Percentiles rank a stretch among this genome's conserved stretches.
phyloP scores from a whole-genome alignment of 2,329 filamentous ascomycete species.

The Chrysoporthe puriensis region DNA sequence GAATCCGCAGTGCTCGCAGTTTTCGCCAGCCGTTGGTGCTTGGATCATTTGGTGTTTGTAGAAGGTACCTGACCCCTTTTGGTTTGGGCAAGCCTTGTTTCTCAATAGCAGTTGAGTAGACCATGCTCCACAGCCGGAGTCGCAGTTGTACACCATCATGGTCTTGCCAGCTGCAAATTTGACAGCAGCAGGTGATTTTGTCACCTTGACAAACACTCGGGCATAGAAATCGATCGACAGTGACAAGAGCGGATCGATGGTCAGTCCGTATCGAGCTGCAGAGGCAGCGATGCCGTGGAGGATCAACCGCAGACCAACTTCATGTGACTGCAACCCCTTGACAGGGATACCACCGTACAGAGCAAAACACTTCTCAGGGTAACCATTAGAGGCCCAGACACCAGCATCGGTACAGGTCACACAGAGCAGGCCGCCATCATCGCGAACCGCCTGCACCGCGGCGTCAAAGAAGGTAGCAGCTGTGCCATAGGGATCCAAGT shows the following conservation, averaged over 20 bases:
- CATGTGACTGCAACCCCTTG: conserved; percentile 85
- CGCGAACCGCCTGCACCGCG: conserved; percentile 79
- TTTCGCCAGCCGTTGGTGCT: conserved; percentile 66
- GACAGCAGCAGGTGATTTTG: conserved; percentile 79
- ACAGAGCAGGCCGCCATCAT: conserved; percentile 87
- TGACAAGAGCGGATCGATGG: conserved; percentile 88
- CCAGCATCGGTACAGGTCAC: conserved; percentile 96
- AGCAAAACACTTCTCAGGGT: conserved; percentile 90
- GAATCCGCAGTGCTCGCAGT: conserved; percentile 82
- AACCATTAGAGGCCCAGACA: conserved; percentile 92
- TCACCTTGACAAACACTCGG: conserved; percentile 83
- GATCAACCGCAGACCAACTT: conserved; percentile 85
- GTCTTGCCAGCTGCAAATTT: conserved; percentile 90
- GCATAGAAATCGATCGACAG: conserved; percentile 96
- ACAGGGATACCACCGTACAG: conserved; percentile 90
- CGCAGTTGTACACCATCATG: conserved; percentile 92
- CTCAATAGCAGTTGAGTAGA: conserved; percentile 77
- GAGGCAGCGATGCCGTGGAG: conserved; percentile 79
- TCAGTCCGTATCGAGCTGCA: conserved; percentile 82
- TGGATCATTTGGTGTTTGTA: conserved; percentile 80
- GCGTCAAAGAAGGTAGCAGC: conserved; percentile 91
- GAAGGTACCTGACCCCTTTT: conserved; percentile 69
- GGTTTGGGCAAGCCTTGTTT: conserved; percentile 68
- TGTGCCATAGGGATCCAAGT: conserved; percentile 94
- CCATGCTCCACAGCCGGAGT: conserved; percentile 90